A percentile compares a stretch with the other conserved stretches of the same genome.
phyloP scores from a whole-genome alignment of 345 rosid species.

The Eucalyptus rudis region DNA sequence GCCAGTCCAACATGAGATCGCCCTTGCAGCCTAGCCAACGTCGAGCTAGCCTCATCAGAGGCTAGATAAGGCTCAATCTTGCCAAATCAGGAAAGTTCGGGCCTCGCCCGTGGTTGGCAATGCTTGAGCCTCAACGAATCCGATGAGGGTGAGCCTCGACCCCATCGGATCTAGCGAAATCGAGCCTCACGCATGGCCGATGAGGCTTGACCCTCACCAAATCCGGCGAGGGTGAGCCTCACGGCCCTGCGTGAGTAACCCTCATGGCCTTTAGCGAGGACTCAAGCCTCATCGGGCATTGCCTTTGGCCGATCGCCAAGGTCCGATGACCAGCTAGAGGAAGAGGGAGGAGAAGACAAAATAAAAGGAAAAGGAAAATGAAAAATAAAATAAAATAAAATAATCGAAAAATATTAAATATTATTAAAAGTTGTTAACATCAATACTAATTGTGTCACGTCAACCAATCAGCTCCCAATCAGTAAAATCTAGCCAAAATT shows the following conservation, averaged over 20 bases:
- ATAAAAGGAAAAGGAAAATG: too few relatives aligned
- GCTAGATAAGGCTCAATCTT: rapidly evolving
- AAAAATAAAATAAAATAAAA: too few relatives aligned
- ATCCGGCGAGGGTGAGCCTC: rapidly evolving
- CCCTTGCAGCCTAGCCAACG: rapidly evolving
- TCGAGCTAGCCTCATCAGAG: too few relatives aligned
- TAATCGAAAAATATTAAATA: rapidly evolving
- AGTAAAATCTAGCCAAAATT: rapidly evolving
- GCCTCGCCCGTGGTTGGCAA: rapidly evolving
- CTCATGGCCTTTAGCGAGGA: rapidly evolving
- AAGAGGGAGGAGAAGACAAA: too few relatives aligned
- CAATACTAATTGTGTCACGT: rapidly evolving
- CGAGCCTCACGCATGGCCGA: rapidly evolving
- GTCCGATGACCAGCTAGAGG: rapidly evolving
- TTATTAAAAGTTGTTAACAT: rapidly evolving
- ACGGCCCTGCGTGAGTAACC: rapidly evolving
- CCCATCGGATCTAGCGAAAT: rapidly evolving
- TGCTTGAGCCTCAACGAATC: too few relatives aligned
- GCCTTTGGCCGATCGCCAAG: rapidly evolving
- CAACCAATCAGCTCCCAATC: rapidly evolving
- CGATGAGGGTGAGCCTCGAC: too few relatives aligned
- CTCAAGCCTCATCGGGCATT: rapidly evolving
- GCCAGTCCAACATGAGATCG: rapidly evolving
- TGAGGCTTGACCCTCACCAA: rapidly evolving
- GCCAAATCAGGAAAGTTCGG: rapidly evolving